Base-by-base conservation (phyloP, 352 stramenopile genomes). In the Sclerospora graminicola region DNA sequence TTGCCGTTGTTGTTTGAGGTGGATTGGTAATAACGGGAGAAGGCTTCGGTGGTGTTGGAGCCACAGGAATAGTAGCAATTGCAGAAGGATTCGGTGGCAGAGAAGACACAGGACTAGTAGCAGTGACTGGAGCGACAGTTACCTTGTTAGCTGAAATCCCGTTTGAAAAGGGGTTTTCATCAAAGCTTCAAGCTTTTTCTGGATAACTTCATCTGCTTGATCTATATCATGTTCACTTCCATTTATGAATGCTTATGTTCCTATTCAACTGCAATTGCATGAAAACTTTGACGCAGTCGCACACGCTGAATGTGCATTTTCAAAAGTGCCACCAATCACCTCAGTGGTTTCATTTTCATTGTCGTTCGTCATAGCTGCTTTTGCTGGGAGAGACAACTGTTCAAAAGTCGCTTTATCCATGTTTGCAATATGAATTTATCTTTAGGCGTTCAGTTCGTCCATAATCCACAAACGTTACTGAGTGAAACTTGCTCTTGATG, bases 261-360 rank as follows among this genome's bases (percentile, higher is more conserved):
- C 55, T 50, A 64, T 50, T 57, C 51, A 4, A 53, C 51, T 30
- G 38, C 43, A 33, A 61, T 36, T 2, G 51, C 38, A 48, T 82
- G 57, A 11, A 78, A 63, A 39, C 60, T 49, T 48, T 83, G 71
- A 7, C 75, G 65, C 2, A 54, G 48, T 1, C 60, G 45, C 26
- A 83, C 73, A 9, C 28, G 56, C 7, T 71, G 54, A 14, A 57
- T 45, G 42, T 87, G 64, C 0, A 26, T 46, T 0, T 56, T 46
- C 0, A 54, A 60, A 26, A 87, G 65, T 7, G 41, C 41, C 32
- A 84, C n/a, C n/a, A n/a, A n/a, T n/a, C n/a, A n/a, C 40, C 10
- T 41, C 41, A 19, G 62, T 71, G 14, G 84, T n/a, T n/a, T n/a
- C n/a, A n/a, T n/a, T n/a, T n/a, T n/a, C n/a, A n/a, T n/a, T n/a